A percentile compares a stretch with the other conserved stretches of the same genome.
phyloP scores from a whole-genome alignment of 2,329 filamentous ascomycete genomes.

The Verticillium longisporum region DNA sequence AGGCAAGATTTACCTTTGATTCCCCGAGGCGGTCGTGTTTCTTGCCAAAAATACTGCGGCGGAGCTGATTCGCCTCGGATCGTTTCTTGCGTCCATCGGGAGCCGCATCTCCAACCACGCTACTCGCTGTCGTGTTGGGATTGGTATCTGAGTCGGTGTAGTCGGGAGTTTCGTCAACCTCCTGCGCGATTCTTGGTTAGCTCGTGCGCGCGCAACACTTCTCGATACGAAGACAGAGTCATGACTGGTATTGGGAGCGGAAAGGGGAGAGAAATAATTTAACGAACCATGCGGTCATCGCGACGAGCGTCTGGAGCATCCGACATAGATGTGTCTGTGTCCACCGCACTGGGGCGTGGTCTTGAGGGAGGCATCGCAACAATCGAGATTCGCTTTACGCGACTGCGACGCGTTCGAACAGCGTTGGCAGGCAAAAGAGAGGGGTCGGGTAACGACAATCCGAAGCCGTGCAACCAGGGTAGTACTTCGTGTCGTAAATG shows the following conservation, averaged over 20 bases:
- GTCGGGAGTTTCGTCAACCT: constrained; percentile 59
- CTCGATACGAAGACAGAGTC: too few relatives aligned
- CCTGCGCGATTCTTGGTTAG: constrained; percentile 25
- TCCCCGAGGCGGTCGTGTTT: constrained; percentile 90
- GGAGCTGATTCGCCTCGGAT: constrained; percentile 80
- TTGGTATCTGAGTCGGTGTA: constrained; percentile 62
- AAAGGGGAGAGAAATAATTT: background rate
- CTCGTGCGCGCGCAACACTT: background rate
- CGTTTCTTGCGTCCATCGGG: constrained; percentile 78
- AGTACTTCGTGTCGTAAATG: background rate
- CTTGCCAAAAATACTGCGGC: constrained; percentile 87
- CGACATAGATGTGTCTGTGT: constrained; percentile 57
- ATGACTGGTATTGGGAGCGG: background rate
- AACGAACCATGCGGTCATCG: constrained; percentile 43
- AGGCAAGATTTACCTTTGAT: constrained; percentile 62
- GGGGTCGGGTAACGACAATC: background rate
- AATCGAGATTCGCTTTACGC: constrained; percentile 41
- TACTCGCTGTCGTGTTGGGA: constrained; percentile 70
- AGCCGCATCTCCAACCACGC: constrained; percentile 67
- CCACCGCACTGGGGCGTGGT: constrained; percentile 43
- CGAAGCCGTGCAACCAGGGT: background rate
- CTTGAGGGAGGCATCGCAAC: constrained; percentile 47
- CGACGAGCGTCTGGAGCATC: constrained; percentile 45
- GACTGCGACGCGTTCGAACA: constrained; percentile 45
- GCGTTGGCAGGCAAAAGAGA: background rate